Conservation (phyloP, 2,329 filamentous ascomycete species). For the Talaromyces sp. region DNA sequence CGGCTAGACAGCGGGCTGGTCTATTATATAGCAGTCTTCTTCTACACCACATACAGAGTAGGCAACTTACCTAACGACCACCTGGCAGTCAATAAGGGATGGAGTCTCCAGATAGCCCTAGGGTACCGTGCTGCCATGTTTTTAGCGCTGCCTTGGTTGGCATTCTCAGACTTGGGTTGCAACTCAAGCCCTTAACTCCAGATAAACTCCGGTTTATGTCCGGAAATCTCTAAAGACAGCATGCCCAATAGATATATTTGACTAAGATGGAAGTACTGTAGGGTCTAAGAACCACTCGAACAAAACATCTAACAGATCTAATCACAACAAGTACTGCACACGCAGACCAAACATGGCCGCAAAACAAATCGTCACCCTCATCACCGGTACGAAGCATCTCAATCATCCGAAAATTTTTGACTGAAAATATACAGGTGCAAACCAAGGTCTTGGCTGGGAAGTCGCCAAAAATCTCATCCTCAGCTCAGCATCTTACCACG, state of each 20-base stretch:
- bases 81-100: too few species aligned
- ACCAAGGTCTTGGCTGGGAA: slow-evolving; percentile 17
- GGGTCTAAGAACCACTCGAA: background rate
- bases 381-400: slow-evolving; percentile 10
- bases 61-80: too few species aligned
- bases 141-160: background rate
- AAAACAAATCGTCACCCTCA: slow-evolving; percentile 17
- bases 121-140: background rate
- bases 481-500: slow-evolving; percentile 21
- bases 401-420: background rate
- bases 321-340: background rate
- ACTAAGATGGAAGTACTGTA: background rate
- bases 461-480: slow-evolving; percentile 17
- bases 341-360: slow-evolving; percentile 5
- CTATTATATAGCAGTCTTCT: too few species aligned
- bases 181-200: background rate
- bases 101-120: too few species aligned
- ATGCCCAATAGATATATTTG: background rate
- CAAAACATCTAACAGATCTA: background rate
- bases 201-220: slow-evolving; percentile 3
- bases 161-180: background rate
- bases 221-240: background rate
- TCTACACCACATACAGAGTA: too few species aligned
- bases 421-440: slow-evolving; percentile 10
- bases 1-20: too few species aligned